phyloP scores from a whole-genome alignment of 805 yeast species.

The Danielozyma ontarioensis region DNA sequence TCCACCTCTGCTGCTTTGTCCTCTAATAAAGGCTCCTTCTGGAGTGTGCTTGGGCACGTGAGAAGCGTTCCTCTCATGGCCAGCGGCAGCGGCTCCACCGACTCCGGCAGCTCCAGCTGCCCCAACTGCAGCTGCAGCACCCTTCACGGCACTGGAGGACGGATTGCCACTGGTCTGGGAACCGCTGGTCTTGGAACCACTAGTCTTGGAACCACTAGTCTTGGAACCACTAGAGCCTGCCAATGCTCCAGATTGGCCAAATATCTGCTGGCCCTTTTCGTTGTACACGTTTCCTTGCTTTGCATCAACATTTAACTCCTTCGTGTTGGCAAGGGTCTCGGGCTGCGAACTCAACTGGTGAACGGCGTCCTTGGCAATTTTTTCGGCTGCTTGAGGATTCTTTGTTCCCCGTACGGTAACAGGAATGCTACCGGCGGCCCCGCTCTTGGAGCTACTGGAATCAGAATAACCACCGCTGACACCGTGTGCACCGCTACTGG shows the following conservation, averaged over 20 bases:
- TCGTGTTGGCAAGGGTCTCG: conserved; percentile 13
- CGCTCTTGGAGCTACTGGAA: too few species aligned
- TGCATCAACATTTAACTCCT: conserved; percentile 26
- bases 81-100: background rate
- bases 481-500: too few species aligned
- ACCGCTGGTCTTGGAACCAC: background rate
- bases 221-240: background rate
- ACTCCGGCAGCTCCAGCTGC: conserved; percentile 1
- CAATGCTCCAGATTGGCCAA: background rate
- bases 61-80: too few species aligned
- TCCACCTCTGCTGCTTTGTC: background rate
- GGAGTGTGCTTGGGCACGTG: too few species aligned
- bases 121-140: conserved; percentile 1
- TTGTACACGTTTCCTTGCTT: conserved; percentile 23
- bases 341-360: conserved; percentile 16
- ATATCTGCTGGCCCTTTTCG: conserved; percentile 14
- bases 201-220: background rate
- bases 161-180: background rate
- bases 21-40: too few species aligned
- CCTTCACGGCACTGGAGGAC: background rate
- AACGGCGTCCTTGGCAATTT: conserved; percentile 23
- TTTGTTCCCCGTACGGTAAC: conserved; percentile 27
- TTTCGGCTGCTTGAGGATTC: conserved; percentile 19
- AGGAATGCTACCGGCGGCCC: conserved; percentile 12
- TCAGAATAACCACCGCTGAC: too few species aligned